These are phyloP conservation scores for Fomitiporia mediterranea DNA, from an alignment of 1,284 basidiomycete species.

Conservation along the genomic window DNA sequence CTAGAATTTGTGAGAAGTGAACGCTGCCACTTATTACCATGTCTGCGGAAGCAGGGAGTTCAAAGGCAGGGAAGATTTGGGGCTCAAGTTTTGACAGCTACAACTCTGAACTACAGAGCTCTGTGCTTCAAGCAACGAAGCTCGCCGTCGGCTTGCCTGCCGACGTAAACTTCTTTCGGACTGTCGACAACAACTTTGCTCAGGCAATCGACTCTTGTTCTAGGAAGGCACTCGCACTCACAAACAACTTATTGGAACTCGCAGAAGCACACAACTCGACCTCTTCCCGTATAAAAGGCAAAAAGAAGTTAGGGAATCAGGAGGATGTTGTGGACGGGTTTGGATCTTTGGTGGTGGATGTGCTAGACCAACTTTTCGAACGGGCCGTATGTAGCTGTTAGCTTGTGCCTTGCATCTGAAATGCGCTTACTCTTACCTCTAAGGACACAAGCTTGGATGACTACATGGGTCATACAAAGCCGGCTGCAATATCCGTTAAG, in stretches of 20 bases:
- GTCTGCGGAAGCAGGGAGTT: conserved; percentile 16
- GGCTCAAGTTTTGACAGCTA: conserved; percentile 34
- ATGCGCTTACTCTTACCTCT: conserved; percentile 4
- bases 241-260: conserved; percentile 60
- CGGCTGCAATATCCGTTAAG: conserved; percentile 54
- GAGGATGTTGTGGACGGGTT: conserved; percentile 85
- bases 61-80: conserved; percentile 15
- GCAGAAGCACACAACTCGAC: conserved; percentile 35
- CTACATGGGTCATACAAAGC: conserved; percentile 65
- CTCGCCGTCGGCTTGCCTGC: conserved; percentile 52
- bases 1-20: no score
- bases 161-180: conserved; percentile 82
- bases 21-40: not conserved
- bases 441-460: conserved; percentile 83
- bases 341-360: conserved; percentile 71
- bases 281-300: conserved; percentile 42
- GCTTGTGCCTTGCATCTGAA: not conserved
- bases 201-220: conserved; percentile 62
- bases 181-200: conserved; percentile 71
- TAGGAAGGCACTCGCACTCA: conserved; percentile 53
- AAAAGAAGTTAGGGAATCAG: conserved; percentile 49
- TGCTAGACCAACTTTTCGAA: conserved; percentile 83
- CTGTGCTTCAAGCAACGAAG: conserved; percentile 58
- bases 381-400: conserved; percentile 56
- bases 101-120: conserved; percentile 49